phyloP scores from a whole-genome alignment of 163 green algal species.

The Scenedesmus sp. region DNA sequence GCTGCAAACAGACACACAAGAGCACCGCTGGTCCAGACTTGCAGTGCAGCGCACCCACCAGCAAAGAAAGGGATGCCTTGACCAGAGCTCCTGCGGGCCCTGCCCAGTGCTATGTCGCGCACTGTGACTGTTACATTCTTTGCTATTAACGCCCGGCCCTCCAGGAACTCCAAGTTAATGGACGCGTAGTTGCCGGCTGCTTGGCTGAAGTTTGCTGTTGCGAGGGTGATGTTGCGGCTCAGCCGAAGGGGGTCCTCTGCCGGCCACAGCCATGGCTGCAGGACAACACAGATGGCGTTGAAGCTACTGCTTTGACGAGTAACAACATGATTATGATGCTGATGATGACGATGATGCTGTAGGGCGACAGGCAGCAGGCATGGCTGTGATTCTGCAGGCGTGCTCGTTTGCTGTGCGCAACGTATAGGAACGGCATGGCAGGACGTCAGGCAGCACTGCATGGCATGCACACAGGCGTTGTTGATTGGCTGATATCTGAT shows the following conservation, averaged over 20 bases:
- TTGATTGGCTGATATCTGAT: no score
- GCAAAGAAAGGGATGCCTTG: conserved; percentile 42
- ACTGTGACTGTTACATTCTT: background rate
- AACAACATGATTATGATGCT: no score
- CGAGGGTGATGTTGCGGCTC: conserved; percentile 14
- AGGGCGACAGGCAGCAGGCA: no score
- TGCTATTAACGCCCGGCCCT: background rate
- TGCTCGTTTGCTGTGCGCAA: no score
- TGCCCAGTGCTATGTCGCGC: conserved; percentile 13
- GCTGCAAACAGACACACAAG: no score
- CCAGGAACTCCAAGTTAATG: background rate
- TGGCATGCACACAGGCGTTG: no score
- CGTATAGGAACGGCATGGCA: no score
- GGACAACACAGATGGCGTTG: background rate
- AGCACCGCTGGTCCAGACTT: no score
- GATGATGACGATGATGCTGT: background rate
- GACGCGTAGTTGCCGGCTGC: background rate
- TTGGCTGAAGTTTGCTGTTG: conserved; percentile 3
- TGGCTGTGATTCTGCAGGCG: no score
- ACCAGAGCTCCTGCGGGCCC: background rate
- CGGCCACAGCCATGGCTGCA: background rate
- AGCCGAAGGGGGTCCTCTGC: background rate
- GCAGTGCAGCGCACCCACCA: background rate
- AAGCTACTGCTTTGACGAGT: no score
- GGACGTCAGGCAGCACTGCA: no score